Base-by-base conservation (phyloP, 2,329 filamentous ascomycete species). In the Aureobasidium mangrovei region DNA sequence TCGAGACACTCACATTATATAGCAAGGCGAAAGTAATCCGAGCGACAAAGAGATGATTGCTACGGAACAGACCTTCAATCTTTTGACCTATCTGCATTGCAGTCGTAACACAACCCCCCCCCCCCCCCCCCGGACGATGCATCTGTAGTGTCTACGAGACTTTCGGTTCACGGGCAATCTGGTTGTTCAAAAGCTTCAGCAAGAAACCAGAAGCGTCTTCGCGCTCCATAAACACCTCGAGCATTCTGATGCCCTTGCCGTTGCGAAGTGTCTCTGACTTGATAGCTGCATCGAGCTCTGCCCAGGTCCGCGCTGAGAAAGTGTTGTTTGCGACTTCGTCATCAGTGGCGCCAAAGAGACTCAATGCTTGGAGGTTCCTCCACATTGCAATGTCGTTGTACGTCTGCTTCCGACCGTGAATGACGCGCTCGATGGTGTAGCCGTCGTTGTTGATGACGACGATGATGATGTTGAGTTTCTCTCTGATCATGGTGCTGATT, bases 391-490 rank as follows among this genome's bases (percentile, higher is more conserved):
- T 56, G 4, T 80, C 77, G 48, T 82, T 82, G 60, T 82, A 82
- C 0, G 55, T 61, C 52, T 76, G 69, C 10, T 75, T 69, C n/a
- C 71, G 67, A 3, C 78, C 88, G 69, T 95, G 89, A 63, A 95
- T 94, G 67, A 82, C 86, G 29, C 90, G 82, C 72, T 95, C 90
- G 67, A 94, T 93, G 6, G 89, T 93, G 72, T 87, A 95, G 8
- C 90, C 90, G 38, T 91, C 82, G 67, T 94, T 94, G 77, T 86
- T 89, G 61, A 95, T 85, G 59, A 93, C 77, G 67, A 95, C 91
- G 58, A 95, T 83, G 64, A 90, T 91, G 18, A 87, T 81, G 58
- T 84, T 83, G 55, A 95, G 74, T 28, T 79, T 76, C 56, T 87
- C 83, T 32, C 84, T 79, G 59, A 95, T 80, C 78, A 95, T 91